Conservation (phyloP, 2,329 filamentous ascomycete genomes). For the Botryotinia calthae region DNA sequence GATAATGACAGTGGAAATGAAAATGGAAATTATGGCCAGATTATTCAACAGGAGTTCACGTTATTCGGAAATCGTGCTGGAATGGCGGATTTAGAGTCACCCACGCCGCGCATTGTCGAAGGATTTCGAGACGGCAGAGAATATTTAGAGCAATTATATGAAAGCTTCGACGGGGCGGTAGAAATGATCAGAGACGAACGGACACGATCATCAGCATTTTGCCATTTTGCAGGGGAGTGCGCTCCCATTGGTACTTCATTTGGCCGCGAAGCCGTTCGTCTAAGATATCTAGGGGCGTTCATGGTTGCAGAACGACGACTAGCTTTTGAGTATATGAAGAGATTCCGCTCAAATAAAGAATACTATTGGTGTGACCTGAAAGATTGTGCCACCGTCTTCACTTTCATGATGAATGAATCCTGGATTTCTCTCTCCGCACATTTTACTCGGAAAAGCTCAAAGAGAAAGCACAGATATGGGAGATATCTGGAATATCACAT, state of each 20-base stretch:
- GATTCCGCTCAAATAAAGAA: background rate
- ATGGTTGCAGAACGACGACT: background rate
- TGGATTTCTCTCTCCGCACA: background rate
- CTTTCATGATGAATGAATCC: background rate
- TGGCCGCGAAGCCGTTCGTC: background rate
- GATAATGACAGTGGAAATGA: background rate
- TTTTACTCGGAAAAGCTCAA: background rate
- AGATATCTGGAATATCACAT: background rate
- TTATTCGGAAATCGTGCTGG: background rate
- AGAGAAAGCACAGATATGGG: background rate
- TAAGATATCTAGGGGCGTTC: background rate
- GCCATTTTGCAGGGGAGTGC: background rate
- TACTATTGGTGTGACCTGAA: too few relatives aligned
- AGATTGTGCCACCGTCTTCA: background rate
- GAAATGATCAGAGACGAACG: background rate
- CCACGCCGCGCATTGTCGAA: background rate
- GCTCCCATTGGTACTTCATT: background rate
- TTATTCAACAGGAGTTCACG: background rate
- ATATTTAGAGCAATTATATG: background rate
- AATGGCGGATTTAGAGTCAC: background rate
- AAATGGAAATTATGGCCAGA: background rate
- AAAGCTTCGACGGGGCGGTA: background rate
- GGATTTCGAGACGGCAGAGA: background rate
- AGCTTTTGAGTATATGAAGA: background rate
- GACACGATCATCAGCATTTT: background rate